These are phyloP conservation scores for Babesia ovata DNA, from an alignment of 169 alveolate species.

Conservation along the genomic window DNA sequence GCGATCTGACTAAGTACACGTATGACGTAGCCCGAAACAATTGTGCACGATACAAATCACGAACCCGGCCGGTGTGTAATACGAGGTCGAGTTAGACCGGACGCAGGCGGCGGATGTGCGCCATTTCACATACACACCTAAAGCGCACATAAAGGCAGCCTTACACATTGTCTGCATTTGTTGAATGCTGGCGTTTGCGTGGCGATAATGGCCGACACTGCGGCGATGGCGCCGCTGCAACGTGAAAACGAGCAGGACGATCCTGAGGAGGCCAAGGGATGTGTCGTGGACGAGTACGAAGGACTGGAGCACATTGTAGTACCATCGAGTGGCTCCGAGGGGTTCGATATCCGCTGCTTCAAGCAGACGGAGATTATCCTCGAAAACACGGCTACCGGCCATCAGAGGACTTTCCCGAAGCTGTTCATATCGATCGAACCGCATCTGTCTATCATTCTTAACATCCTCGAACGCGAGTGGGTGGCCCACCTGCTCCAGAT, in stretches of 20 bases:
- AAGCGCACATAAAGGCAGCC: background rate
- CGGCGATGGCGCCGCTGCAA: background rate
- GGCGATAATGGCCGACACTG: background rate
- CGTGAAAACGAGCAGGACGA: background rate
- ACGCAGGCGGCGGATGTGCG: background rate
- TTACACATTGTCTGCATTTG: background rate
- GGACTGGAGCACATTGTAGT: constrained; percentile 43
- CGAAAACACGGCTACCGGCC: constrained; percentile 15
- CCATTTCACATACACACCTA: background rate
- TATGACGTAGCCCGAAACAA: no score
- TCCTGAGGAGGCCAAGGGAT: background rate
- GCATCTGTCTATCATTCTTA: constrained; percentile 56
- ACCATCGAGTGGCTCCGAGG: constrained; percentile 15
- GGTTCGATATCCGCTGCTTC: constrained; percentile 44
- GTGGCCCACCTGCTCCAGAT: constrained; percentile 36
- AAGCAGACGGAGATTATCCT: constrained; percentile 37
- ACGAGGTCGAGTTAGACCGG: no score
- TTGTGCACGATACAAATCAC: no score
- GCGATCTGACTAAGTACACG: no score
- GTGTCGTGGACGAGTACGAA: constrained; percentile 27
- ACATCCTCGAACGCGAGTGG: constrained; percentile 58
- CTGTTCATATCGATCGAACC: constrained; percentile 56
- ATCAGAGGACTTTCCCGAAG: constrained; percentile 22
- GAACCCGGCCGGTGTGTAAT: no score
- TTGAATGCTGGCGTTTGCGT: background rate